Evolutionary conservation across 805 yeast genomes (phyloP), one percentile per base, ranked within the genome.

Genomic region (Metschnikowia gelsemii): DNA sequence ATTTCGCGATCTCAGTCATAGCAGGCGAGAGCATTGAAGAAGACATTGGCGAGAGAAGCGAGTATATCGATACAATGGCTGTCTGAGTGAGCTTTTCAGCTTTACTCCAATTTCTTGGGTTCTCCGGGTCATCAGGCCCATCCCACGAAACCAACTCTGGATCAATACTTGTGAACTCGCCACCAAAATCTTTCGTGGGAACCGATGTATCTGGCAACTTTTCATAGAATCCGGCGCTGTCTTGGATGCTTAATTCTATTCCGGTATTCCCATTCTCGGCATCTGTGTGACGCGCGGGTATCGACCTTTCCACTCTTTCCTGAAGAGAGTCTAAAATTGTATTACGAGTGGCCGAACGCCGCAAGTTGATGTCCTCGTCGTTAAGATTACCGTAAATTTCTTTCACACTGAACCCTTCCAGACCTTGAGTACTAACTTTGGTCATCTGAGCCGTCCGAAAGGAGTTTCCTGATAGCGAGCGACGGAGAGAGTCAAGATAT

Each of bases 71-170:
- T 8, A 80, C 82, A 13, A 78, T 59, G 8, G 57, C 52, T 3
- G 78, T 69, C 36, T 75, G 69, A 12, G 56, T 43, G 53, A 71
- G 58, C 52, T 81, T 80, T 32, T 63, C 54, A 2, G 40, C 13
- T 1, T 39, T 19, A 0, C 72, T 21, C 87, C 87, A 82, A 57
- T 82, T 82, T 43, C 84, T 62, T n/a, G 89, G 87, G 55, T 78
- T 73, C 11, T 61, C 63, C 0, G 81, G 79, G 53, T 82, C 89
- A 38, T 76, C 72, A 13, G 69, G 72, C 3, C 81, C 80, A 23
- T 79, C 78, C 87, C 87, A 82, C 1, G 85, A 74, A 8, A 82
- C 80, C 35, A 82, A 62, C 51, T 82, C 86, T 0, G 86, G 87
- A 51, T 82, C 87, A 8, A 78, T 60, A 4, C 59, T 56, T 23